Base-by-base conservation (phyloP, 1,139 yeast species). In the Pneumocystis canis region DNA sequence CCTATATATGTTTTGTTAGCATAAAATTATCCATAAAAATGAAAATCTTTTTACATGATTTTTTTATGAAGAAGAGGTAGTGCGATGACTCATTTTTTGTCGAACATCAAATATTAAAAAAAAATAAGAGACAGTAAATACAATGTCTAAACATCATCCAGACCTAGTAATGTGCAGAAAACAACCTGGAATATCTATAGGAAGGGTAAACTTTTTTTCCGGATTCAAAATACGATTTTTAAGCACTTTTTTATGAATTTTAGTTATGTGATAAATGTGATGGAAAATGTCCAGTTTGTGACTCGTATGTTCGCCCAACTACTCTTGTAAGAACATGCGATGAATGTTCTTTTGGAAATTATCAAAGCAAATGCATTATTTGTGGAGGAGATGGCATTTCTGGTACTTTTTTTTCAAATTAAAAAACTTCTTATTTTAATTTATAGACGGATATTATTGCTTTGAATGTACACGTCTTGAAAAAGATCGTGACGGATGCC, bases 401-500 rank as follows among this genome's bases (percentile, higher is more conserved):
- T 41, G 54, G 54, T 47, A 47, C 4, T 1, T 11, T 11, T n/a
- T 18, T 47, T 47, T 25, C 1, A 25, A 2, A 47, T 25, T 11
- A 2, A 25, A 14, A 47, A 11, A 9, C 3, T 75, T 80, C 3
- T 25, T 25, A 25, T 25, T 25, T 25, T 25, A 25, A 20, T 11
- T 25, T 47, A 20, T 25, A 47, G 85, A 84, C 41, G 96, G 96
- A 0, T 87, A 78, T 71, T 92, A 89, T 73, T 90, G 98, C 71
- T 79, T 82, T 68, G 96, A 89, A 72, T 90, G 98, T 73, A 92
- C 89, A 5, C 72, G 82, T 60, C 71, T 82, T 60, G 97, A 89
- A 70, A 84, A 83, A 70, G 89, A 88, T 71, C 76, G 96, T 58
- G 96, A 90, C 71, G 98, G 98, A 1, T 90, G 98, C 75, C 97